Conservation (phyloP, 352 stramenopile species). For the Globisporangium viniferum region DNA sequence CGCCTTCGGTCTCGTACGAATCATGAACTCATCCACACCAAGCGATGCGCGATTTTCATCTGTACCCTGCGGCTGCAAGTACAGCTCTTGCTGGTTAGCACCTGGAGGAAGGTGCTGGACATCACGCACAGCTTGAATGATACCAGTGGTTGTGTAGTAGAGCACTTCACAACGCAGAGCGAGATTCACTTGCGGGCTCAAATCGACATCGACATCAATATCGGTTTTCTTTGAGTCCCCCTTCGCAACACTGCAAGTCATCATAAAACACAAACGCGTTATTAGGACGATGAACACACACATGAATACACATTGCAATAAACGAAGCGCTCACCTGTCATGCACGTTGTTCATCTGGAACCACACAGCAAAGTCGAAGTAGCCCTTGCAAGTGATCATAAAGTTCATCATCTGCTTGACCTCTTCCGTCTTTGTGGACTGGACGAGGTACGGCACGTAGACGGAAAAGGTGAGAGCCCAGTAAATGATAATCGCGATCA, state of each 20-base stretch:
- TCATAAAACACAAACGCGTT: not conserved
- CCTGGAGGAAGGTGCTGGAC: constrained; percentile 63
- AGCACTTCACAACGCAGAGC: constrained; percentile 81
- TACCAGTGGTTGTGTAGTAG: constrained; percentile 87
- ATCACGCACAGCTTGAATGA: constrained; percentile 83
- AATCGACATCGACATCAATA: constrained; percentile 82
- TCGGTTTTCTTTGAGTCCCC: constrained; percentile 39
- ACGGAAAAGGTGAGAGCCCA: constrained; percentile 83
- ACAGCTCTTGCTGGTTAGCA: constrained; percentile 74
- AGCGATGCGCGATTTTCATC: constrained; percentile 76
- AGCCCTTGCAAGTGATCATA: constrained; percentile 89
- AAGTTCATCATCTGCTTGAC: constrained; percentile 86
- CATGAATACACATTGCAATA: not conserved
- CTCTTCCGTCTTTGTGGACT: constrained; percentile 43
- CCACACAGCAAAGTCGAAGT: constrained; percentile 89
- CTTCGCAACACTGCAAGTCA: constrained; percentile 12
- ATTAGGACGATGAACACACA: not conserved
- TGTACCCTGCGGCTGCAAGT: constrained; percentile 71
- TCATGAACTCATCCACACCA: constrained; percentile 83
- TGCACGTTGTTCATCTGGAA: constrained; percentile 88
- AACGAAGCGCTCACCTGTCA: constrained; percentile 25
- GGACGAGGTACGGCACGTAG: constrained; percentile 84
- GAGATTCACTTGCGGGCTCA: constrained; percentile 85
- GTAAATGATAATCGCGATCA: constrained; percentile 91
- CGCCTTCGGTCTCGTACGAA: constrained; percentile 69